Percentiles rank a stretch among this genome's conserved stretches.
Evolutionary conservation across 2,329 filamentous ascomycete species (phyloP).

Genomic region (Arthroderma sp.): DNA sequence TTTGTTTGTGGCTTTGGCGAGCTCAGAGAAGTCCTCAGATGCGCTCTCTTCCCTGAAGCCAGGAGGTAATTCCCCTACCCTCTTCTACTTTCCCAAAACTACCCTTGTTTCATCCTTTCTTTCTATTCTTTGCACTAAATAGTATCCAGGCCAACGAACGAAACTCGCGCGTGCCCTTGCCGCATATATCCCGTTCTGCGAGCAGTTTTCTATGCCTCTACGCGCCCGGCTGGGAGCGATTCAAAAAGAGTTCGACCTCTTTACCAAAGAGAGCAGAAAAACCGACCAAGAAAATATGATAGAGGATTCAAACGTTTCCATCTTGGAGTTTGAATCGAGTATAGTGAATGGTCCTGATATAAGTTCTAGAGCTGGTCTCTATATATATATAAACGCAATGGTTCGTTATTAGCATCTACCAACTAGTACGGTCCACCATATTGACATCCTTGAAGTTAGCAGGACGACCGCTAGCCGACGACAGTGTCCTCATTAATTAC

Average conservation of each 20-base stretch:
- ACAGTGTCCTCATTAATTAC: slow-evolving; percentile 63
- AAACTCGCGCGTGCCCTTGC: slow-evolving; percentile 27
- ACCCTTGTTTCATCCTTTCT: not conserved
- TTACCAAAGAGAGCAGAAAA: slow-evolving; percentile 29
- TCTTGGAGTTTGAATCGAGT: slow-evolving; percentile 39
- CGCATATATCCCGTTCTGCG: slow-evolving; percentile 28
- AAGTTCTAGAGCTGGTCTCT: slow-evolving; percentile 69
- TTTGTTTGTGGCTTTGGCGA: slow-evolving; percentile 26
- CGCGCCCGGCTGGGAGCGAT: slow-evolving; percentile 26
- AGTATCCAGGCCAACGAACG: slow-evolving; percentile 16
- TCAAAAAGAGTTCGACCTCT: slow-evolving; percentile 31
- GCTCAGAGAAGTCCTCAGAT: slow-evolving; percentile 23
- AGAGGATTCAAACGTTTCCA: slow-evolving; percentile 30
- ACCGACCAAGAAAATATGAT: slow-evolving; percentile 31
- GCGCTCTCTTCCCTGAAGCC: slow-evolving; percentile 22
- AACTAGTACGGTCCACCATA: not conserved
- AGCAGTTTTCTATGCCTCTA: slow-evolving; percentile 25
- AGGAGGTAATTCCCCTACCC: slow-evolving; percentile 18
- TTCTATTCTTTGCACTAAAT: too few relatives aligned
- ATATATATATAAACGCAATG: slow-evolving; percentile 70
- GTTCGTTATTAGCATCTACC: slow-evolving; percentile 35
- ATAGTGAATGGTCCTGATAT: slow-evolving; percentile 55
- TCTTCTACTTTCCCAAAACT: not conserved
- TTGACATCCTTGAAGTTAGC: slow-evolving; percentile 49
- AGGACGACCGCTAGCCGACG: slow-evolving; percentile 71